Evolutionary conservation across 1,139 yeast species (phyloP), one percentile per base, ranked within the genome.

Genomic region (Zygosaccharomyces pseudobailii): DNA sequence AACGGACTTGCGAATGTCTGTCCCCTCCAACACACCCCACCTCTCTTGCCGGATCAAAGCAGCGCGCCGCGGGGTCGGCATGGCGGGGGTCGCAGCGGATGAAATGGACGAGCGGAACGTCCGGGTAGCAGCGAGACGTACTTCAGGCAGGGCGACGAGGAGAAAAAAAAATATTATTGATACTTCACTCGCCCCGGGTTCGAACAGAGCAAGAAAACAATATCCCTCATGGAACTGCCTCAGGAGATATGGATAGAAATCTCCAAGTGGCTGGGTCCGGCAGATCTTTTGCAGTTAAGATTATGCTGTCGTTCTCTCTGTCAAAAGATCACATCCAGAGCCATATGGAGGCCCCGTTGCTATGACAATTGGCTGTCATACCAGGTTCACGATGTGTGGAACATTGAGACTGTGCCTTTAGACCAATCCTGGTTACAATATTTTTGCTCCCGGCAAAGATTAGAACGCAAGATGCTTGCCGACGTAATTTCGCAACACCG

Each of bases 231-330:
- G 32, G 28, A 31, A 17, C 23, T 49, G 33, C 55, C 55, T 4
- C 45, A 47, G 24, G 57, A 54, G 38, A 24, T 54, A 24, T 54
- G 57, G 57, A 42, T 54, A 22, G 53, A 45, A 34, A 39, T 54
- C 8, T 42, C 51, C 6, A 49, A 38, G 23, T 34, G 35, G 36
- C 36, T 54, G 38, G 45, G 22, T 8, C 36, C 45, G 23, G 41
- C 40, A 13, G 57, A 54, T 23, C 37, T 54, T 13, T 37, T 52
- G 20, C 43, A 42, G 7, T 45, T 54, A 6, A 44, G 57, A 25
- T 28, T 47, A n/a, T 50, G 52, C 32, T 51, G 48, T n/a, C 49
- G 36, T 28, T 22, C 42, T 31, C 47, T 54, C 40, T 48, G 52
- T 33, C 35, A 41, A 6, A 48, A 41, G 27, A 47, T 52, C 23